Percentiles rank a stretch among this genome's conserved stretches.
Conservation (phyloP, 2,329 filamentous ascomycete genomes). For the Nothopassalora personata region DNA sequence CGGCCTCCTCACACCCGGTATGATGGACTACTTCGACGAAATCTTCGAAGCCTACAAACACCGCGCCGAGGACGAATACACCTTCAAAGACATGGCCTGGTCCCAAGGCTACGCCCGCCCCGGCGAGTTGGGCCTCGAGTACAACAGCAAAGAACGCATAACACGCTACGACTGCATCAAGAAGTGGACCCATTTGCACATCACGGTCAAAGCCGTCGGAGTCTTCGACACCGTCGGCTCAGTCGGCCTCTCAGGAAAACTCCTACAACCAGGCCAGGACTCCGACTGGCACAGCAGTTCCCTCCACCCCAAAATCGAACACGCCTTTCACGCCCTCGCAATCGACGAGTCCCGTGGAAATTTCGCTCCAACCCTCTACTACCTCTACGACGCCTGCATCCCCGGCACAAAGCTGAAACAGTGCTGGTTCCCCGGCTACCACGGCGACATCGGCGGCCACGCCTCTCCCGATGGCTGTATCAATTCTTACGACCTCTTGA, state of each 20-base stretch:
- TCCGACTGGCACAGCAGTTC: conserved; percentile 15
- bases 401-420: conserved; percentile 38
- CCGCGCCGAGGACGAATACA: conserved; percentile 2
- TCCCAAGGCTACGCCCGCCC: conserved; percentile 7
- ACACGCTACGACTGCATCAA: conserved; percentile 14
- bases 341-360: conserved; percentile 47
- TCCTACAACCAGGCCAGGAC: conserved; percentile 13
- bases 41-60: conserved; percentile 8
- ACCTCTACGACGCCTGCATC: conserved; percentile 18
- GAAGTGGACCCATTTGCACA: conserved; percentile 18
- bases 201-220: conserved; percentile 37
- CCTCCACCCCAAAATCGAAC: conserved; percentile 35
- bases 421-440: conserved; percentile 51
- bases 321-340: conserved; percentile 51
- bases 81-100: conserved; percentile 17
- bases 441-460: conserved; percentile 47
- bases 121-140: conserved; percentile 14
- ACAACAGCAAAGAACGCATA: conserved; percentile 2
- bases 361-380: conserved; percentile 48
- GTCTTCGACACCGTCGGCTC: conserved; percentile 45
- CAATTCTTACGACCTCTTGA: conserved; percentile 30
- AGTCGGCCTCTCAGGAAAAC: conserved; percentile 18
- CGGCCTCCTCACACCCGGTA: conserved; percentile 20
- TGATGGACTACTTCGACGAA: conserved; percentile 13
- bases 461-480: conserved; percentile 23